Base-by-base conservation (phyloP, 75 land plant species). In the Azolla pinnata region DNA sequence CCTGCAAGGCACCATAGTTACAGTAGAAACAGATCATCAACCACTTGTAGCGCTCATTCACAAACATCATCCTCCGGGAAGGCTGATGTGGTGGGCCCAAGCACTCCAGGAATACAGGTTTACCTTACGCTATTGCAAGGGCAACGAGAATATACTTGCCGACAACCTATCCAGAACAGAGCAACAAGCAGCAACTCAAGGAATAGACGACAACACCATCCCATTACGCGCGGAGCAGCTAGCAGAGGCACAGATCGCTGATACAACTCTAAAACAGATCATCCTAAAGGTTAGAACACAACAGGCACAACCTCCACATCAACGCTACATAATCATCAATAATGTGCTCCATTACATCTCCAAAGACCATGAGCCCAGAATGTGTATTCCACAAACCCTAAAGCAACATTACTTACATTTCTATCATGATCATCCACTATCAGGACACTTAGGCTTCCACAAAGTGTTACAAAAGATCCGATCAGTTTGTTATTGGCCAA, bases 21-120 rank as follows among this genome's bases (percentile, higher is more conserved):
- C 14, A 20, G 7, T 47, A 3, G 50, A 47, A 20, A 47, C 50
- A 9, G 20, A 47, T 47, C 50, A 47, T 18, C 50, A 47, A 20
- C 50, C 50, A 7, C 10, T 47, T 16, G 19, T 47, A 3, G 18
- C 50, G 4, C 50, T 47, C 3, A 7, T 47, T 9, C 50, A 47
- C 4, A 47, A 47, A 20, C 18, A 7, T 3, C 50, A 47, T 18
- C 50, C 50, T 47, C 50, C 50, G 19, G 18, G 50, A 3, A 9
- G 50, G 3, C 50, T 47, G 3, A 3, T 47, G 7, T 9, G 50
- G 10, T 47, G 50, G 50, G 20, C 20, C 50, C 50, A 12, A 3
- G 50, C 50, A 16, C 50, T 47, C 3, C 50, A 47, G 19, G 50
- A 47, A 47, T 47, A 47, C 50, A 7, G 3, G 20, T 47, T 47